Conservation (phyloP, 345 rosid species). For the Gossypium turneri region DNA sequence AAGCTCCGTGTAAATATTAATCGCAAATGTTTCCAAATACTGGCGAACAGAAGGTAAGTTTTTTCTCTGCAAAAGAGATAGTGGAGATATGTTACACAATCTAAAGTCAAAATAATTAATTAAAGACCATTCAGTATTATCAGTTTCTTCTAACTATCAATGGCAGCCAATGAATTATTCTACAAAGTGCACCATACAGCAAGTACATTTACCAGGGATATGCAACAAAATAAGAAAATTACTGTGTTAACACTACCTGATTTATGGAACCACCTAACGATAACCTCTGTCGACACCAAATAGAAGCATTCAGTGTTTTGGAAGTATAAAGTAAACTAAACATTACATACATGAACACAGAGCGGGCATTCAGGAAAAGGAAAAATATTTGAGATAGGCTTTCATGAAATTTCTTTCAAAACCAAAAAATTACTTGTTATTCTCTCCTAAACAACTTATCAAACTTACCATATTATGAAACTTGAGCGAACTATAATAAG, state of each 20-base stretch:
- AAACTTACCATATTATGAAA: neutral
- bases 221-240: neutral
- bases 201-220: neutral
- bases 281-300: neutral
- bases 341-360: neutral
- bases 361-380: neutral
- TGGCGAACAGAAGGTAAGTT: conserved; percentile 91
- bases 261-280: neutral
- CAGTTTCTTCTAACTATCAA: neutral
- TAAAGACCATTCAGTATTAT: neutral
- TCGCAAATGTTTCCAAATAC: conserved; percentile 88
- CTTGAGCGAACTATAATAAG: neutral
- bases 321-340: neutral
- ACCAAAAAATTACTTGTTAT: neutral
- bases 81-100: neutral
- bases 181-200: neutral
- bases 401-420: conserved; percentile 1
- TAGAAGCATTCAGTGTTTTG: neutral
- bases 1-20: conserved; percentile 73
- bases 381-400: neutral
- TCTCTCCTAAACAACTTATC: neutral
- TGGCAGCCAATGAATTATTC: neutral
- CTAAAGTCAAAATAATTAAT: neutral
- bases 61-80: conserved; percentile 53
- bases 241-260: neutral